phyloP scores from a whole-genome alignment of 2,329 filamentous ascomycete genomes.

The Cercospora zeina region DNA sequence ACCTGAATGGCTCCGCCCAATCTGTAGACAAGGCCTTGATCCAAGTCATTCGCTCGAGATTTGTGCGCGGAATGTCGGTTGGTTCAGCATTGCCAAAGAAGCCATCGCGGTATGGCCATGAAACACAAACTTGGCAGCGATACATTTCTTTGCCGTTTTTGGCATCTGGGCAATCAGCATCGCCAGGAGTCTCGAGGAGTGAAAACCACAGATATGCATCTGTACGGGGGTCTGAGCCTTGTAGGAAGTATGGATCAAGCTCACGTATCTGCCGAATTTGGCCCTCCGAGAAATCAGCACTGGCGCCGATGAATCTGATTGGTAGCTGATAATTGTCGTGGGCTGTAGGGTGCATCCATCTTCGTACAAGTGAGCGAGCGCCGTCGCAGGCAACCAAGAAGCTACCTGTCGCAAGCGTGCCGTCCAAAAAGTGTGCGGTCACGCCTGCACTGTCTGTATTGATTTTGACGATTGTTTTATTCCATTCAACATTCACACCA shows the following conservation, averaged over 20 bases:
- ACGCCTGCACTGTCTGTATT: constrained; percentile 12
- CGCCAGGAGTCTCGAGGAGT: constrained; percentile 54
- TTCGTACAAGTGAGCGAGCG: constrained; percentile 17
- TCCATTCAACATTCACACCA: constrained; percentile 20
- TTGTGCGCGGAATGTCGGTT: constrained; percentile 47
- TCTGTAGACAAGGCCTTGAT: constrained; percentile 24
- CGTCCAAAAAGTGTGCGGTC: constrained; percentile 16
- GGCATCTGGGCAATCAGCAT: constrained; percentile 12
- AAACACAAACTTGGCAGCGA: constrained; percentile 47
- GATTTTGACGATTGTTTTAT: constrained; percentile 14
- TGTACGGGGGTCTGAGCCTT: constrained; percentile 55
- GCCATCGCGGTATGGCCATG: constrained; percentile 46
- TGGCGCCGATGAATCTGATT: constrained; percentile 49
- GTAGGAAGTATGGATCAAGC: constrained; percentile 55
- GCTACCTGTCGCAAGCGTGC: constrained; percentile 14
- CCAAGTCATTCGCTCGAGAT: constrained; percentile 27
- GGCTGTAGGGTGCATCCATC: constrained; percentile 11
- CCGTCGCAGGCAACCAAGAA: constrained; percentile 24
- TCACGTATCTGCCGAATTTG: constrained; percentile 48
- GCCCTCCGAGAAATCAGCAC: constrained; percentile 45
- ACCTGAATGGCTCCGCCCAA: constrained; percentile 28
- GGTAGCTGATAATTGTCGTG: constrained; percentile 45
- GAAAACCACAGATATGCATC: constrained; percentile 57
- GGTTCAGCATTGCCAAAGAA: constrained; percentile 27
- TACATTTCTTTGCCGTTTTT: constrained; percentile 13